These are phyloP conservation scores for Phytopythium delawarense DNA, from an alignment of 352 stramenopile genomes.

Conservation along the genomic window DNA sequence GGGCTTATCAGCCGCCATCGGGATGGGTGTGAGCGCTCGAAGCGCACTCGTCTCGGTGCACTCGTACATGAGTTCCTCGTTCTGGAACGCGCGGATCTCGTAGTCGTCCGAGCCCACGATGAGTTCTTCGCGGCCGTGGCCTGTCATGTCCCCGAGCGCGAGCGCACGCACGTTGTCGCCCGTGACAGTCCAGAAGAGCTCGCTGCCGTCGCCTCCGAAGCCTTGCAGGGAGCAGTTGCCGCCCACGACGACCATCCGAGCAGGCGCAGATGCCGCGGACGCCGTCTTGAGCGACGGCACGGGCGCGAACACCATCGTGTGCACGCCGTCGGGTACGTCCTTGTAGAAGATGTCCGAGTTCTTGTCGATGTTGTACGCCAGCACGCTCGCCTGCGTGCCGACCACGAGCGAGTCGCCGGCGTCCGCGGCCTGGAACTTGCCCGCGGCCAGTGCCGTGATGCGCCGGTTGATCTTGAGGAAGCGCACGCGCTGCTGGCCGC, in stretches of 20 bases:
- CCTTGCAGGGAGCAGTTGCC: slow-evolving; percentile 92
- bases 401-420: slow-evolving; percentile 82
- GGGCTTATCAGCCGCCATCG: slow-evolving; percentile 20
- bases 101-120: slow-evolving; percentile 91
- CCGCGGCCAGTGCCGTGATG: slow-evolving; percentile 73
- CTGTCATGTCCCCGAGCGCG: slow-evolving; percentile 66
- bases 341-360: slow-evolving; percentile 95
- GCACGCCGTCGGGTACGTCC: slow-evolving; percentile 81
- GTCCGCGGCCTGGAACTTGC: slow-evolving; percentile 60
- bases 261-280: slow-evolving; percentile 16
- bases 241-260: slow-evolving; percentile 85
- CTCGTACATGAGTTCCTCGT: slow-evolving; percentile 88
- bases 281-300: slow-evolving; percentile 31
- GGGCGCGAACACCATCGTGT: slow-evolving; percentile 74
- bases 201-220: slow-evolving; percentile 72
- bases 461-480: slow-evolving; percentile 93
- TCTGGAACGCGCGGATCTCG: slow-evolving; percentile 86
- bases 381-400: slow-evolving; percentile 85
- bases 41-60: slow-evolving; percentile 84
- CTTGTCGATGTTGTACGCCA: slow-evolving; percentile 91
- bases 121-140: slow-evolving; percentile 67
- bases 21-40: slow-evolving; percentile 65
- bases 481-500: slow-evolving; percentile 49
- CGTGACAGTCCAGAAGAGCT: slow-evolving; percentile 91
- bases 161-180: slow-evolving; percentile 89